Base-by-base conservation (phyloP, 768 basidiomycete species). In the Cyathus striatus region DNA sequence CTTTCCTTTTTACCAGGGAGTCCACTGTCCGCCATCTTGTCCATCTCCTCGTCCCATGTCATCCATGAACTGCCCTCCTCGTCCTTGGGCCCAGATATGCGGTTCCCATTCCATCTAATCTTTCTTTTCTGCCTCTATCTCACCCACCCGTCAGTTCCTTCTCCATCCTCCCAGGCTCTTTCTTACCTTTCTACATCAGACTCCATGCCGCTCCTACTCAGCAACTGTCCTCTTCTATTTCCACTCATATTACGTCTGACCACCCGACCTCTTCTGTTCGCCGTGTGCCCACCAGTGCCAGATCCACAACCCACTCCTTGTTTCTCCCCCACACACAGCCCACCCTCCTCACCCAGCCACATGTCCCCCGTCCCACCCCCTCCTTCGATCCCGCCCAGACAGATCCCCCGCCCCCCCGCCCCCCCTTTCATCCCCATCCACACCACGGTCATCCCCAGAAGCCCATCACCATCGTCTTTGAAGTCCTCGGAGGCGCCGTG, bases 381-480 rank as follows among this genome's bases (percentile, higher is more conserved):
- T 7, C 22, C 20, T 7, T 21, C 14, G 12, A 12, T 21, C 27
- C 17, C 20, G 21, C 20, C 26, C 40, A 26, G 7, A 32, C 17
- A 23, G 16, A 21, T 30, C 13, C 16, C 14, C 39, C 52, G n/a
- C n/a, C n/a, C n/a, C n/a, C n/a, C n/a, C n/a, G n/a, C n/a, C n/a
- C n/a, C n/a, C n/a, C n/a, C n/a, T n/a, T n/a, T 47, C 50, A 41
- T 17, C 48, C 37, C 40, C 42, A 1, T 40, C 44, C 16, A 37
- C 25, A 22, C 27, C 43, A 38, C 40, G 37, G 30, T n/a, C 39
- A 43, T n/a, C 38, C 40, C 12, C 59, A 63, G 49, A 60, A 55
- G n/a, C 55, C 64, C 24, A 62, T 70, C 25, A 49, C 57, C 40
- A 68, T 78, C 48, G 64, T 70, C 16, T 70, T 78, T 47, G 71